A percentile compares a stretch with the other conserved stretches of the same genome.
Conservation (phyloP, 164 flowering plant genomes). For the Houttuynia cordata region DNA sequence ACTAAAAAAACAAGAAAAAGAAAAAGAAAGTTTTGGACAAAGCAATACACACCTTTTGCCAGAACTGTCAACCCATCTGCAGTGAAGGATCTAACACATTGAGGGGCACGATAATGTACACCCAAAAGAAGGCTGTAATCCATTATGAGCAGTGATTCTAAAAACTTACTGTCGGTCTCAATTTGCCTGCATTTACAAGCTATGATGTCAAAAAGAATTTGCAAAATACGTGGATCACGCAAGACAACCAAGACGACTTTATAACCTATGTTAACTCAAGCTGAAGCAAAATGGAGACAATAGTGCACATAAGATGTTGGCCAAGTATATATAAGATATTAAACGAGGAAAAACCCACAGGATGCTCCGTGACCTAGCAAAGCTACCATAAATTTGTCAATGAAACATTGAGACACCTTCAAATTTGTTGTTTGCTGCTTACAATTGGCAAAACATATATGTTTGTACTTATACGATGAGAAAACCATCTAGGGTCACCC, state of each 20-base stretch:
- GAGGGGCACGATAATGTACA: constrained; percentile 97
- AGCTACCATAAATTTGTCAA: too few relatives aligned
- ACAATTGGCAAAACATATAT: too few relatives aligned
- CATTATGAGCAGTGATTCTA: constrained; percentile 83
- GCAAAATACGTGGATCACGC: not conserved
- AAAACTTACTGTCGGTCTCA: constrained; percentile 74
- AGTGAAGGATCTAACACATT: constrained; percentile 41
- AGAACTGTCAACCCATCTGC: constrained; percentile 61
- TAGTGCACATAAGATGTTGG: too few relatives aligned
- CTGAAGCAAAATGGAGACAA: too few relatives aligned
- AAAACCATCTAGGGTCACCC: not conserved
- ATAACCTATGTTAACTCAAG: too few relatives aligned
- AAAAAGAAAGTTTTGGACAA: not conserved
- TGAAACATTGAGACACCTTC: not conserved
- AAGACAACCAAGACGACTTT: not conserved
- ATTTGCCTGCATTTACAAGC: constrained; percentile 61
- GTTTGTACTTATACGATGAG: not conserved
- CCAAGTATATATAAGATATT: too few relatives aligned
- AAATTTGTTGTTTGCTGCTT: not conserved
- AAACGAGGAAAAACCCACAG: too few relatives aligned
- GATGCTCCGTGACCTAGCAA: not conserved
- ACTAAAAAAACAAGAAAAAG: not conserved
- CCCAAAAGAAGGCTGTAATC: constrained; percentile 97
- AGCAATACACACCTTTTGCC: constrained; percentile 52
- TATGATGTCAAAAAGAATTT: constrained; percentile 1